Evolutionary conservation across 108 stramenopile species (phyloP), one percentile per base, ranked within the genome.

Genomic region (Skeletonema costatum): DNA sequence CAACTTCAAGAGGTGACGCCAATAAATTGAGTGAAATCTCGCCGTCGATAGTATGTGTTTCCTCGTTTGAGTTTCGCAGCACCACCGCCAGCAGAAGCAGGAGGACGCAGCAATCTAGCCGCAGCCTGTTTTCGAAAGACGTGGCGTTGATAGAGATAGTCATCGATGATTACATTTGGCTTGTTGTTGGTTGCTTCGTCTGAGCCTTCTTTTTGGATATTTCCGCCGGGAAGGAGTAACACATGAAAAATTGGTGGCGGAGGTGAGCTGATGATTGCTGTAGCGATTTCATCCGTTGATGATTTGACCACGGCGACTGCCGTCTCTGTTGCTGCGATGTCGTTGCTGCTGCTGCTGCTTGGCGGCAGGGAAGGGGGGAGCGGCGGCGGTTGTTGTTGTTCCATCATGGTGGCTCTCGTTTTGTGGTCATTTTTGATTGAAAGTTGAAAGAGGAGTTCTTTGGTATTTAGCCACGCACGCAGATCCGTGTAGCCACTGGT

Each of bases 1-100:
- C 79, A 11, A 80, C 53, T 70, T 80, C 79, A 35, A 80, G 44
- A 16, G 73, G 67, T 39, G 79, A 73, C 0, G 73, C 67, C 50
- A 74, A 16, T 11, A 1, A 2, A 8, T 41, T 68, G 39, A 80
- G 68, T 25, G 44, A 19, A 16, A 21, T 46, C 10, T 74, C 29
- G 5, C 38, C 60, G 46, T 58, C 62, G 10, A 19, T 70, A 25
- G 25, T 25, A 25, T 25, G 25, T 25, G 25, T 25, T 25, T 25
- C n/a, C 42, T 30, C 39, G 39, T 53, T 53, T 41, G 11, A 32
- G 32, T 11, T 8, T 6, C 50, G 2, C 50, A 36, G 51, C 46
- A 29, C 12, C 38, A 11, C 39, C 39, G n/a, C 25, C 25, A 12
- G 1, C 39, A 11, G 11, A 0, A 12, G 1, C 39, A 11, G 11